Percentiles rank a stretch among this genome's conserved stretches.
These are phyloP conservation scores for Tuber magnatum DNA, from an alignment of 495 filamentous ascomycete genomes.

Conservation along the genomic window DNA sequence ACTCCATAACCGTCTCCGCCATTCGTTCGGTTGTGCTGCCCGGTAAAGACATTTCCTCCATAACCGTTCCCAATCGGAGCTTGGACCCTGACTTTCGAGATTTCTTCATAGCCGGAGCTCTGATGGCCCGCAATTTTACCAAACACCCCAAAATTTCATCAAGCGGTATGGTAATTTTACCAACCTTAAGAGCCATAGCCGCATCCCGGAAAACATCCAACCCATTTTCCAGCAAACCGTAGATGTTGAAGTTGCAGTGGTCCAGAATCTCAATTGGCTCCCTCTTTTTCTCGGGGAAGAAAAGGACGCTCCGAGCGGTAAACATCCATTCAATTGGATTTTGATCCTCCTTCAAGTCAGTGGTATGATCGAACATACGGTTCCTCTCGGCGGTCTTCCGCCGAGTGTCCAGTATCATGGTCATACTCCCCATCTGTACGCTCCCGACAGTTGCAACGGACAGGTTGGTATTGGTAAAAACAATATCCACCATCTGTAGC, in stretches of 20 bases:
- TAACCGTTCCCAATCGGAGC: conserved; percentile 63
- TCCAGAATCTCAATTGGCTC: conserved; percentile 88
- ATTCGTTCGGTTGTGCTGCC: conserved; percentile 67
- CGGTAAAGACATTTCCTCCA: conserved; percentile 65
- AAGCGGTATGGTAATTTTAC: conserved; percentile 79
- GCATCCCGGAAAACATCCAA: conserved; percentile 83
- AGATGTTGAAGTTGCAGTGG: conserved; percentile 76
- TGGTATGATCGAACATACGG: conserved; percentile 75
- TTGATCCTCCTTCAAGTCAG: conserved; percentile 60
- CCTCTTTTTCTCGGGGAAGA: conserved; percentile 66
- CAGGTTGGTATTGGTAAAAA: conserved; percentile 70
- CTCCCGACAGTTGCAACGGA: conserved; percentile 71
- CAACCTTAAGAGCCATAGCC: conserved; percentile 81
- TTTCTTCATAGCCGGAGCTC: conserved; percentile 11
- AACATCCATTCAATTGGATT: conserved; percentile 91
- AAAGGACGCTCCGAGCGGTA: conserved; percentile 73
- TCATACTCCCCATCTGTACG: conserved; percentile 74
- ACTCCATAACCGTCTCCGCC: conserved; percentile 82
- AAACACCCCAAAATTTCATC: conserved; percentile 69
- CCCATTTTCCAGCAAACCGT: conserved; percentile 84
- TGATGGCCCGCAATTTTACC: conserved; percentile 40
- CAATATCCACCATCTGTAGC: conserved; percentile 82
- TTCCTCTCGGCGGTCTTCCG: conserved; percentile 85
- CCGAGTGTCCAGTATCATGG: conserved; percentile 80
- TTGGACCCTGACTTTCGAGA: conserved; percentile 44